phyloP scores from a whole-genome alignment of 345 rosid genomes.

The Pugionium cornutum region DNA sequence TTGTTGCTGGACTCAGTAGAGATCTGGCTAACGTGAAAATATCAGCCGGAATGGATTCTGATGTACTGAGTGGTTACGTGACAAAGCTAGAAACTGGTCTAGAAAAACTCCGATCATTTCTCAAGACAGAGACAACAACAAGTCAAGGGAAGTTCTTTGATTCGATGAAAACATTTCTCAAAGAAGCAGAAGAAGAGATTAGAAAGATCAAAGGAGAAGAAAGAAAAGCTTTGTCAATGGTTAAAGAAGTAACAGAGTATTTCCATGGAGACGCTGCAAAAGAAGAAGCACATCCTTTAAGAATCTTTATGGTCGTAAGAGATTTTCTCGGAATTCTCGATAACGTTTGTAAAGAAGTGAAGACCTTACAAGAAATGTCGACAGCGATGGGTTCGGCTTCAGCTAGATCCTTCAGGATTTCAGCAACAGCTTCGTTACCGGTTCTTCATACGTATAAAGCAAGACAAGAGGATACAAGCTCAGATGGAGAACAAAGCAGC shows the following conservation, averaged over 20 bases:
- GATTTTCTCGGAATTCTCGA: constrained; percentile 79
- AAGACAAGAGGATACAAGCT: constrained; percentile 67
- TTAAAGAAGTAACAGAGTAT: constrained; percentile 91
- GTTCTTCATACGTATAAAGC: constrained; percentile 71
- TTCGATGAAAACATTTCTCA: constrained; percentile 65
- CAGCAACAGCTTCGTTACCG: constrained; percentile 73
- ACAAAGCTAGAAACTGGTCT: constrained; percentile 85
- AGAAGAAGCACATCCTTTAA: constrained; percentile 81
- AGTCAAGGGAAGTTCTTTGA: constrained; percentile 64
- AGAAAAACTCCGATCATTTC: constrained; percentile 63
- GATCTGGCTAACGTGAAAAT: constrained; percentile 85
- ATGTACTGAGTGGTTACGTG: constrained; percentile 82
- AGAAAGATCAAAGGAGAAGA: constrained; percentile 65
- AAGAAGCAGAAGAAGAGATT: constrained; percentile 87
- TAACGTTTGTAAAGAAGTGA: constrained; percentile 94
- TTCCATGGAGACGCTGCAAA: constrained; percentile 83
- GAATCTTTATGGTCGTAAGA: constrained; percentile 90
- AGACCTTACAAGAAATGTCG: constrained; percentile 72
- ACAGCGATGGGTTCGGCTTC: constrained; percentile 63
- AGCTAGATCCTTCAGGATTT: constrained; percentile 84
- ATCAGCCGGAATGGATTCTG: constrained; percentile 96
- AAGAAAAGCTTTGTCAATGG: constrained; percentile 68
- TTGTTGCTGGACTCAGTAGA: constrained; percentile 83
- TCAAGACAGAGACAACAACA: constrained; percentile 59
- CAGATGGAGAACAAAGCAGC: constrained; percentile 62